Base-by-base conservation (phyloP, 2,329 filamentous ascomycete species). In the Penicillium fuscoglaucum region DNA sequence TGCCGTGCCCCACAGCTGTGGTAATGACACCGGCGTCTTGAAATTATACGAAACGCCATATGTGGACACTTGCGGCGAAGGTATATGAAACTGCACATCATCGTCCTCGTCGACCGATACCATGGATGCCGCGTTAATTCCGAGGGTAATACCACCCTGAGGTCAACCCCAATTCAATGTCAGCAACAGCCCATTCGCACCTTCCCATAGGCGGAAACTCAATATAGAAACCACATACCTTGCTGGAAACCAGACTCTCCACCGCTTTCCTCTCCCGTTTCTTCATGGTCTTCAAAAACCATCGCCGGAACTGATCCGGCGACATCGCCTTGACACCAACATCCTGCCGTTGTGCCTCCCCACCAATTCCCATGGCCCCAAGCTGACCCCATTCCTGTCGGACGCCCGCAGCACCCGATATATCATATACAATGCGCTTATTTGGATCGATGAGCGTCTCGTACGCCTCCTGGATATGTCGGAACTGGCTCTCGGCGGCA, bases 371-470 rank as follows among this genome's bases (percentile, higher is more conserved):
- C 70, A 76, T 74, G 13, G 61, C 54, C 15, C 76, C 77, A 6
- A 57, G 56, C 31, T 45, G 44, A 6, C 69, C 65, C 74, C 74
- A 79, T 70, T 78, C 75, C 48, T 59, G 60, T 37, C 64, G 60
- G n/a, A 79, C 74, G 6, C 74, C 77, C 49, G 76, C 75, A 40
- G 68, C 73, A 9, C 77, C 77, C 26, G 77, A 52, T 35, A 79
- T 51, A 66, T 79, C 77, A 67, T 79, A 79, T 3, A 79, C 75
- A 6, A 69, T 64, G 44, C 77, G 69, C 61, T 79, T 79, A 57
- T 72, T 64, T 12, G 73, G 70, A 57, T 79, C 76, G 24, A 74
- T 68, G 7, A 79, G 70, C 6, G 74, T 74, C 56, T 76, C 74
- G 55, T 79, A 79, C 19, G 77, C 77, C n/a, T 71, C 69, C 21